Base-by-base conservation (phyloP, 2,329 filamentous ascomycete genomes). In the Lanzia echinophila region DNA sequence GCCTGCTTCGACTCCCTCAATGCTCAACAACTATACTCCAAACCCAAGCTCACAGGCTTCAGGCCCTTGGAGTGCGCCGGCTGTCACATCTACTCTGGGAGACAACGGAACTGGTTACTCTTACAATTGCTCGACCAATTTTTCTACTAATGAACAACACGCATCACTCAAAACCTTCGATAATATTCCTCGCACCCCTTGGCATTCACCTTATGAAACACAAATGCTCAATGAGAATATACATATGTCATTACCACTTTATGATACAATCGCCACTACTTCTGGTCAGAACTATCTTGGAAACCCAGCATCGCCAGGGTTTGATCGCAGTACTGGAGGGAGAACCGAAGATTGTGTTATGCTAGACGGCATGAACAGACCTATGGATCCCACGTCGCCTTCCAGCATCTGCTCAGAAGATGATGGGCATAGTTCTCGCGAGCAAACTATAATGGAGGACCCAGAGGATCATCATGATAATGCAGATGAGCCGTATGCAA, bases 401-500 rank as follows among this genome's bases (percentile, higher is more conserved):
- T 59, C 58, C 5, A 56, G 54, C 32, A 58, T 60, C 42, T 47
- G 53, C 50, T 61, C 60, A 22, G 64, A 65, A 13, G 69, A 68
- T 34, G 61, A 63, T 19, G 61, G 46, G 6, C 50, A 52, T n/a
- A 64, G 56, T 22, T 60, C 61, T 24, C 58, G 57, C 19, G 63
- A 66, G 22, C 54, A 62, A 45, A 61, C 60, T 3, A 63, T 64
- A 24, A 60, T 58, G 58, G 67, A 50, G 56, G 67, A 50, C 57
- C 54, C 56, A 42, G 62, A 64, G 53, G 62, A 63, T 47, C 60
- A 64, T 28, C 62, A 68, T 33, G 70, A 64, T 31, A 63, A 68
- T 33, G 70, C 70, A 47, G 62, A 65, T 82, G 79, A 81, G 56
- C 87, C 90, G 1, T 97, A 97, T 66, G 90, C 92, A 0, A 79